Evolutionary conservation across 78 protist species (phyloP).

Genomic region (Monocercomonoides exilis): DNA sequence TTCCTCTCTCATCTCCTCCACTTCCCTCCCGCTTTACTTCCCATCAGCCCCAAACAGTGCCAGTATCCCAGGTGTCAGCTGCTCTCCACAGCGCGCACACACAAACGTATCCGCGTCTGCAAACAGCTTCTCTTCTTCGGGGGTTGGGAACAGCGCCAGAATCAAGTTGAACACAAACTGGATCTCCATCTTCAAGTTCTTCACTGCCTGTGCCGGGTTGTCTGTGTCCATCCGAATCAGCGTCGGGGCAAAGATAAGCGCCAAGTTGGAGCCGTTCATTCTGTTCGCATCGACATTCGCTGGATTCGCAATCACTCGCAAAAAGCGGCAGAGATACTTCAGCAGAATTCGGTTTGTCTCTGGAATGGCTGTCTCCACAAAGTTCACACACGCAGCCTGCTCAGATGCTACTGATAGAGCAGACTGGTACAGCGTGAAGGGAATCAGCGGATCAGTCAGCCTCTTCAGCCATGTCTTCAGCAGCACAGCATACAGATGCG

Average conservation of each 20-base stretch:
- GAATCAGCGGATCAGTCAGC: neutral
- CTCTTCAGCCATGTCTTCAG: neutral
- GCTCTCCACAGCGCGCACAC: too few relatives aligned
- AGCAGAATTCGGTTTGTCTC: neutral
- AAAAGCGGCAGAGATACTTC: neutral
- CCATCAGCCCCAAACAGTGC: too few relatives aligned
- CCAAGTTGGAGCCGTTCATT: neutral
- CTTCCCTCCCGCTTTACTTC: too few relatives aligned
- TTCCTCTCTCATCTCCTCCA: too few relatives aligned
- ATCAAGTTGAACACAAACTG: neutral
- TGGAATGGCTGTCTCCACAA: neutral
- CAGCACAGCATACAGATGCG: neutral
- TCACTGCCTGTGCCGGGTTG: neutral
- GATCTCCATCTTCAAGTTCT: neutral
- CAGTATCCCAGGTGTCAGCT: too few relatives aligned
- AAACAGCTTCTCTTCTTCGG: neutral
- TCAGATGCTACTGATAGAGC: neutral
- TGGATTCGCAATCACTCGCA: neutral
- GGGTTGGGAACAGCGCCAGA: neutral
- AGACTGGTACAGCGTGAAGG: neutral
- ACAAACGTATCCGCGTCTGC: too few relatives aligned
- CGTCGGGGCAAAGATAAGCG: neutral
- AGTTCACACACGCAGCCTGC: neutral
- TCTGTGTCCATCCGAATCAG: neutral
- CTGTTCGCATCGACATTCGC: neutral